Evolutionary conservation across 345 rosid species (phyloP).

Genomic region (Eucalyptus sideroxylon): DNA sequence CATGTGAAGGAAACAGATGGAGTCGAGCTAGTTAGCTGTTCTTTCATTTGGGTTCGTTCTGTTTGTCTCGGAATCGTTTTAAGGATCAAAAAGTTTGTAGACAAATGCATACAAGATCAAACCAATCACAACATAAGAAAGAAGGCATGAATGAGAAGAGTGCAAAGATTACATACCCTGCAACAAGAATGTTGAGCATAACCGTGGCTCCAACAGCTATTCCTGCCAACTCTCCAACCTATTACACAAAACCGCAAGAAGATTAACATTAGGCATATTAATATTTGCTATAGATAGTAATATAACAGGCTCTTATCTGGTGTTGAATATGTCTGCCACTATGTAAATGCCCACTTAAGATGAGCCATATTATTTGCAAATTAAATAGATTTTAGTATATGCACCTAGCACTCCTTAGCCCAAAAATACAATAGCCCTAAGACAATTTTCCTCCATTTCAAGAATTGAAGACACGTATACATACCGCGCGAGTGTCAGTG

Average conservation of each 20-base stretch:
- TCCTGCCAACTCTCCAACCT: constrained; percentile 98
- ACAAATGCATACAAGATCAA: neutral
- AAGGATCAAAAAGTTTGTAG: neutral
- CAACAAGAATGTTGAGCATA: constrained; percentile 86
- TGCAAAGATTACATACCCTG: constrained; percentile 39
- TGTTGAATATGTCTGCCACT: neutral
- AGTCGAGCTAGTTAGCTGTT: neutral
- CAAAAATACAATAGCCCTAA: neutral
- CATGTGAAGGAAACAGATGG: neutral
- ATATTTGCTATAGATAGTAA: neutral
- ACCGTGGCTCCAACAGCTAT: constrained; percentile 98
- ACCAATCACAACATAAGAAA: neutral
- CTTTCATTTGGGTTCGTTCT: neutral
- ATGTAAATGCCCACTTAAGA: neutral
- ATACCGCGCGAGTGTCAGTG: constrained; percentile 94
- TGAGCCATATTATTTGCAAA: neutral
- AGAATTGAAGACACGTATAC: neutral
- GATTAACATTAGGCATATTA: neutral
- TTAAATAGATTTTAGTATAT: neutral
- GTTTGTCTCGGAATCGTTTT: neutral
- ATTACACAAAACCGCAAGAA: neutral
- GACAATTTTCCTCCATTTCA: neutral
- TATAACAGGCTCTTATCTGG: neutral
- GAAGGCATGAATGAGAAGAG: neutral
- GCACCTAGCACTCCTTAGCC: neutral